phyloP scores from a whole-genome alignment of 768 basidiomycete species.

The Trametes gibbosa region DNA sequence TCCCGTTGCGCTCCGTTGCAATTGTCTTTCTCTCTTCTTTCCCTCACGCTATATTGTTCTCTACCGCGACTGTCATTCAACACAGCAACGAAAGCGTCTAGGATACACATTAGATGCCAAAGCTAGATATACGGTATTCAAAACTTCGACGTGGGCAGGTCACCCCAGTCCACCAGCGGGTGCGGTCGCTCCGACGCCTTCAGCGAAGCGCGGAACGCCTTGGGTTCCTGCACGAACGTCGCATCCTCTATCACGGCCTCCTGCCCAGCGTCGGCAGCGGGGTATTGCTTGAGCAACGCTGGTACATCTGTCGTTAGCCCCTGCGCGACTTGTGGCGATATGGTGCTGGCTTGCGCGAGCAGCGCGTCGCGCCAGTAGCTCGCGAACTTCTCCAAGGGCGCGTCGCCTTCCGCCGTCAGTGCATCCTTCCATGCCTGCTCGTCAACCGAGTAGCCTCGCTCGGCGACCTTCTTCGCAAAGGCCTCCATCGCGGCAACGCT shows the following conservation, averaged over 20 bases:
- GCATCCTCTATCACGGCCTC: conserved; percentile 44
- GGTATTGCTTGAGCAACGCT: conserved; percentile 52
- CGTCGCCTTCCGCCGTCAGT: conserved; percentile 50
- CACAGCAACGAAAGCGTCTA: background rate
- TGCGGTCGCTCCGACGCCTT: conserved; percentile 53
- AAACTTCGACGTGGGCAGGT: conserved; percentile 60
- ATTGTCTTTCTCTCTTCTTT: conserved; percentile 12
- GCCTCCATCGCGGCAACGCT: conserved; percentile 61
- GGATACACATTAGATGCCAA: background rate
- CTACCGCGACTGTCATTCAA: no score
- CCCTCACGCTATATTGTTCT: background rate
- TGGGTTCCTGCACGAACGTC: conserved; percentile 61
- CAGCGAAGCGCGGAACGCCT: conserved; percentile 63
- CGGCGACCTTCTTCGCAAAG: conserved; percentile 53
- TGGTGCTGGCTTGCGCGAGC: conserved; percentile 36
- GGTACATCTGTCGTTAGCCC: conserved; percentile 56
- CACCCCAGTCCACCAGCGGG: conserved; percentile 73
- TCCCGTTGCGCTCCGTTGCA: background rate
- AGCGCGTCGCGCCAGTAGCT: conserved; percentile 56
- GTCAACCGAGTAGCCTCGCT: conserved; percentile 48
- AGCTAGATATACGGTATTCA: conserved; percentile 29
- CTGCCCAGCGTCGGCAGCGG: conserved; percentile 51
- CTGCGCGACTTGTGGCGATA: conserved; percentile 38
- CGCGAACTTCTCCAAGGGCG: conserved; percentile 56
- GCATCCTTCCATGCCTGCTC: conserved; percentile 49